Conservation (phyloP, 106 monocot genomes). For the Cymbidium sinense region DNA sequence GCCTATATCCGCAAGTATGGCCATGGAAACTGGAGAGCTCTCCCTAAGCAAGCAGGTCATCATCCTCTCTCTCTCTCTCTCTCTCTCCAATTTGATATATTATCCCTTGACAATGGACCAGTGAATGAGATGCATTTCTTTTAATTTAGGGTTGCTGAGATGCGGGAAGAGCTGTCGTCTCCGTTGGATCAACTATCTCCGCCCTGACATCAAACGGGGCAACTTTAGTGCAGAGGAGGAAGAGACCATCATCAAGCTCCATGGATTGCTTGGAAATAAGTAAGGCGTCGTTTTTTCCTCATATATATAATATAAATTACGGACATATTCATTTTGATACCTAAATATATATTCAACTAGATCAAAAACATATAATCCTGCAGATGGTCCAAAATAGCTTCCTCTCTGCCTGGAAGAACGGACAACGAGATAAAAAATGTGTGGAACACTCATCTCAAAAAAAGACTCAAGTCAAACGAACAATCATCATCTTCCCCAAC, state of each 20-base stretch:
- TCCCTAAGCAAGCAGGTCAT: conserved; percentile 73
- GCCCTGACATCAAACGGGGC: conserved; percentile 75
- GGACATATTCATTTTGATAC: background rate
- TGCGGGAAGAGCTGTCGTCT: conserved; percentile 87
- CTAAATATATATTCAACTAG: background rate
- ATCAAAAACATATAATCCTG: background rate
- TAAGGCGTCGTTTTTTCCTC: background rate
- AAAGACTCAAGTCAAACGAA: conserved; percentile 18
- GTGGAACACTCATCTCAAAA: conserved; percentile 88
- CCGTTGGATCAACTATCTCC: conserved; percentile 83
- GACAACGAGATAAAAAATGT: conserved; percentile 89
- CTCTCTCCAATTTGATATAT: background rate
- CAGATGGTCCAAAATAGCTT: conserved; percentile 76
- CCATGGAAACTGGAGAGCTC: conserved; percentile 71
- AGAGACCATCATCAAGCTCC: conserved; percentile 61
- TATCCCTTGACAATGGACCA: background rate
- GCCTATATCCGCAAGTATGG: conserved; percentile 59
- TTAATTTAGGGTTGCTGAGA: conserved; percentile 41
- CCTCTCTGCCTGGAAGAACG: conserved; percentile 61
- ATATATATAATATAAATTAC: too few species aligned
- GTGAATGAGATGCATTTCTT: background rate
- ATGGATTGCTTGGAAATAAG: conserved; percentile 68
- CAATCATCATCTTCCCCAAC: background rate
- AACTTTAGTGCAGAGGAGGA: conserved; percentile 75
- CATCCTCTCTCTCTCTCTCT: background rate